Conservation (phyloP, 768 basidiomycete species). For the Podaxis carcinomalis region DNA sequence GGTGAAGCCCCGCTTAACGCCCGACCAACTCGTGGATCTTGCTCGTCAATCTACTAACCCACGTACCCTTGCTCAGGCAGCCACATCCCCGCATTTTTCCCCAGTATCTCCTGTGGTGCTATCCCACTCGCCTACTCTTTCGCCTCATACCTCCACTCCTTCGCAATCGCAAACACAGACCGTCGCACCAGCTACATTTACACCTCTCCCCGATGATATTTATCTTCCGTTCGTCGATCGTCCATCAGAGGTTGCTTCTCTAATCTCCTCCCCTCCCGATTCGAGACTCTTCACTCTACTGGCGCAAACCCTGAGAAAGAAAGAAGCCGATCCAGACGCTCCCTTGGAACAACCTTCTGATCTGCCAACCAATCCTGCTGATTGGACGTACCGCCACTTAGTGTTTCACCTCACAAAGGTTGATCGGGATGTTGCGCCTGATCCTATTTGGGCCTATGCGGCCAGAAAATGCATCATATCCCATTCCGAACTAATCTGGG, state of each 20-base stretch:
- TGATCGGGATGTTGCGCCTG: constrained; percentile 59
- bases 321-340: constrained; percentile 6
- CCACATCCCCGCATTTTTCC: constrained; percentile 18
- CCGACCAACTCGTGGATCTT: constrained; percentile 73
- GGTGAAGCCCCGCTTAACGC: constrained; percentile 50
- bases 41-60: constrained; percentile 58
- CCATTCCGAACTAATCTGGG: constrained; percentile 87
- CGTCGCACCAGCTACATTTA: constrained; percentile 56
- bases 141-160: background rate
- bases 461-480: constrained; percentile 72
- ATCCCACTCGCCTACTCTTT: constrained; percentile 18
- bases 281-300: constrained; percentile 70
- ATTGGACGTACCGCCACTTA: constrained; percentile 74
- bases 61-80: constrained; percentile 16
- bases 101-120: constrained; percentile 19
- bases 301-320: constrained; percentile 58
- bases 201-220: constrained; percentile 69
- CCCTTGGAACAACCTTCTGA: constrained; percentile 17
- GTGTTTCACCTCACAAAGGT: constrained; percentile 61
- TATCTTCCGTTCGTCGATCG: constrained; percentile 87
- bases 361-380: constrained; percentile 50
- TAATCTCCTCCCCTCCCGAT: constrained; percentile 64
- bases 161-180: constrained; percentile 12
- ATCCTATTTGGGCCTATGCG: constrained; percentile 68
- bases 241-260: constrained; percentile 63